A percentile compares a stretch with the other conserved stretches of the same genome.
Conservation (phyloP, 2,329 filamentous ascomycete genomes). For the Neoscytalidium dimidiatum region DNA sequence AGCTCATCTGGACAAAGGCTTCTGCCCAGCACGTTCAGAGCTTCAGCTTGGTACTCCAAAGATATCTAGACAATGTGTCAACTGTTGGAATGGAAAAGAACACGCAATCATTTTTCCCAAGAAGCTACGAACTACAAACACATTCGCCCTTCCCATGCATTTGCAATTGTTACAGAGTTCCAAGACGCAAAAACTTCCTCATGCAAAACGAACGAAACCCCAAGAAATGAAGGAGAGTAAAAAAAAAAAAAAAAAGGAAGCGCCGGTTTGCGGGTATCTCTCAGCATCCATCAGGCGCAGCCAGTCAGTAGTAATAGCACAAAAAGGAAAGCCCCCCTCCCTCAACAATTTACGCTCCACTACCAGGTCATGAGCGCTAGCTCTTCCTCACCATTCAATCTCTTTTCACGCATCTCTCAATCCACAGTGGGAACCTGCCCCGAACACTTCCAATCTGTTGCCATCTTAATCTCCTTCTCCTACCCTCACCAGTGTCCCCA, state of each 20-base stretch:
- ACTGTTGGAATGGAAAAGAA: not conserved
- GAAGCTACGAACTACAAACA: not conserved
- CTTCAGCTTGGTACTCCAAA: too few species aligned
- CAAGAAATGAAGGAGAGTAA: not conserved
- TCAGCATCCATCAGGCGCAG: conserved; percentile 3
- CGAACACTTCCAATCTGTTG: not conserved
- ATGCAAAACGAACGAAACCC: not conserved
- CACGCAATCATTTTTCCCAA: not conserved
- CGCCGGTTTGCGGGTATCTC: conserved; percentile 2
- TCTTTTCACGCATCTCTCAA: not conserved
- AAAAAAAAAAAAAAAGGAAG: not conserved
- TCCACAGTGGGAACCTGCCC: not conserved
- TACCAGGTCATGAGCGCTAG: too few species aligned
- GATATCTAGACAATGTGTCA: not conserved
- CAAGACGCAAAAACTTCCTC: not conserved
- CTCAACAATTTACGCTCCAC: too few species aligned
- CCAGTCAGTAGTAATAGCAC: not conserved
- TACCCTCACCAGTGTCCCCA: conserved; percentile 13
- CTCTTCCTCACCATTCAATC: too few species aligned
- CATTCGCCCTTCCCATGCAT: not conserved
- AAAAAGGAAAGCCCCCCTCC: not conserved
- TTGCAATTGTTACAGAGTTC: not conserved
- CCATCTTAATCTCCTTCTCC: not conserved
- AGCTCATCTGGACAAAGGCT: too few species aligned
- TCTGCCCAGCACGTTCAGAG: too few species aligned